A percentile compares a stretch with the other conserved stretches of the same genome.
These are phyloP conservation scores for Septoria linicola DNA, from an alignment of 2,329 filamentous ascomycete genomes.

Conservation along the genomic window DNA sequence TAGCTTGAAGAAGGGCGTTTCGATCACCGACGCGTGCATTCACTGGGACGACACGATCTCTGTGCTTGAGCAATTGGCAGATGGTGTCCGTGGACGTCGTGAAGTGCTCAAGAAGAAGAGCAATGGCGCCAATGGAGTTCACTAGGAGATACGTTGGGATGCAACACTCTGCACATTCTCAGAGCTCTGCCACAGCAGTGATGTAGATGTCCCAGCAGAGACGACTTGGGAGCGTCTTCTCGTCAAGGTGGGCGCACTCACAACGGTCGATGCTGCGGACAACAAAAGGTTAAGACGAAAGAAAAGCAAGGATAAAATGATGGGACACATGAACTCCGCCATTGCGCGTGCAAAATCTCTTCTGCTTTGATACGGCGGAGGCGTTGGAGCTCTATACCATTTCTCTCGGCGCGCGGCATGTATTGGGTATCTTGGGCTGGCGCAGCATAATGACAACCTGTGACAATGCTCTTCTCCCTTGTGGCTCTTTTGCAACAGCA, in stretches of 20 bases:
- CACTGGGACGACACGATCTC: slow-evolving; percentile 82
- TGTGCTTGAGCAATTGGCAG: slow-evolving; percentile 80
- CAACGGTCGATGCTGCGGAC: background rate
- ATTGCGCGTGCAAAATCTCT: background rate
- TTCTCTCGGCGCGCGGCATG: background rate
- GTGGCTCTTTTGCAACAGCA: background rate
- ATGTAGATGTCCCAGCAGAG: too few relatives aligned
- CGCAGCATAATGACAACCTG: background rate
- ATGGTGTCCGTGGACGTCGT: slow-evolving; percentile 75
- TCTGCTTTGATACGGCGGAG: background rate
- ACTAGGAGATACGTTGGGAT: slow-evolving; percentile 13
- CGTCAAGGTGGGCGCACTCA: background rate
- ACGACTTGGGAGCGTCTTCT: background rate
- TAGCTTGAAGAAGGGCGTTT: slow-evolving; percentile 81
- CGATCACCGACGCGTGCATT: slow-evolving; percentile 95
- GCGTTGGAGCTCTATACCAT: slow-evolving; percentile 2
- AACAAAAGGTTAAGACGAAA: background rate
- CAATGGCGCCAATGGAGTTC: slow-evolving; percentile 28
- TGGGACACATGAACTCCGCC: background rate
- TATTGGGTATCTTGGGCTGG: background rate
- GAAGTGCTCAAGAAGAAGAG: slow-evolving; percentile 39
- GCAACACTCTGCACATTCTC: background rate
- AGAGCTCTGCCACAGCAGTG: too few relatives aligned
- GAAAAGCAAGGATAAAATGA: background rate
- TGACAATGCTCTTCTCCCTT: background rate